phyloP scores from a whole-genome alignment of 169 alveolate species.

The Babesia divergens region DNA sequence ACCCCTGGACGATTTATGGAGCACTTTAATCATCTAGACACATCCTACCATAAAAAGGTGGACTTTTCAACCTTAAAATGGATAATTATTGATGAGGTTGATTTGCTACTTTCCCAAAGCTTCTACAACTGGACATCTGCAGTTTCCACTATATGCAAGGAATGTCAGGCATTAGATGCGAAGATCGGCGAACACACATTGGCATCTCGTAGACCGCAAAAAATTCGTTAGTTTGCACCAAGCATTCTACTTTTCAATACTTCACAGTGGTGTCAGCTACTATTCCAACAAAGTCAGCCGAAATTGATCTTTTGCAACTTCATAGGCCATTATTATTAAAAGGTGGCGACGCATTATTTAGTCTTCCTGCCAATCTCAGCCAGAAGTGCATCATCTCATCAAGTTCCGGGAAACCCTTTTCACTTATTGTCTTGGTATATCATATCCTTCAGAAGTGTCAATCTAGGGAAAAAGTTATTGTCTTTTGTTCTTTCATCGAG shows the following conservation, averaged over 20 bases:
- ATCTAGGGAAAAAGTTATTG: constrained; percentile 30
- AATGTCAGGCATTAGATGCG: neutral
- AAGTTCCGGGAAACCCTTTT: constrained; percentile 4
- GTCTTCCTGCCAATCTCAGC: constrained; percentile 27
- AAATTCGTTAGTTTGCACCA: constrained; percentile 16
- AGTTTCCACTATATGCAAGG: constrained; percentile 5
- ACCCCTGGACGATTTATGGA: constrained; percentile 60
- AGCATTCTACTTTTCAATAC: neutral
- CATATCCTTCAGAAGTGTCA: neutral
- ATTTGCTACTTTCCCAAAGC: constrained; percentile 33
- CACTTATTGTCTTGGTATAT: constrained; percentile 4
- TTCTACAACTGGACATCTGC: constrained; percentile 43
- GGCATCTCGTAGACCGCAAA: constrained; percentile 24
- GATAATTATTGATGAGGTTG: constrained; percentile 62
- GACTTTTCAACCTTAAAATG: constrained; percentile 34
- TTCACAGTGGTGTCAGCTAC: constrained; percentile 61
- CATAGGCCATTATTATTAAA: constrained; percentile 47
- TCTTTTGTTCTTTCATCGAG: constrained; percentile 28
- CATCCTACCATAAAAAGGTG: neutral
- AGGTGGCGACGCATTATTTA: constrained; percentile 12
- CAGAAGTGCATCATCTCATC: constrained; percentile 37
- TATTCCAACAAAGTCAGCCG: constrained; percentile 53
- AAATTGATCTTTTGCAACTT: constrained; percentile 41
- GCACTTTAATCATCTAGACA: constrained; percentile 10
- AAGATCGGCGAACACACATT: neutral